Base-by-base conservation (phyloP, 2,329 filamentous ascomycete genomes). In the Aspergillus ruber region DNA sequence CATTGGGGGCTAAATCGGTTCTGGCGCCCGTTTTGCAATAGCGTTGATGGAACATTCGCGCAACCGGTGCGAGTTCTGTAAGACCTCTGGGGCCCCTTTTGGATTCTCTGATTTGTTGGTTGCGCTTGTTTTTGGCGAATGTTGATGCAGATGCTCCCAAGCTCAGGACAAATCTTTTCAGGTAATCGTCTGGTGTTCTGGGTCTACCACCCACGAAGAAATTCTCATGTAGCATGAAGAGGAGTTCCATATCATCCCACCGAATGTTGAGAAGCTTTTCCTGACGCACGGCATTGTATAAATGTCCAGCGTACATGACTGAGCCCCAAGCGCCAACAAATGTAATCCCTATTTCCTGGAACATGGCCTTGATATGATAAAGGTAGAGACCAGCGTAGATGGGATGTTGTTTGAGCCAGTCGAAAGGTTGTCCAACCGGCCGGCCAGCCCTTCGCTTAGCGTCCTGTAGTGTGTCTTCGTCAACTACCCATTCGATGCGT, bases 181-280 rank as follows among this genome's bases (percentile, higher is more conserved):
- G 51, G 48, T 65, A 75, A 3, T 69, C 66, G 1, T 60, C 54
- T 0, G 48, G 43, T 38, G 35, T 38, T 38, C 9, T 18, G 8
- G 73, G 74, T 3, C 51, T 38, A 1, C 60, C 54, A 2, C 70
- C 71, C 1, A 69, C 58, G 43, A 68, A 75, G 48, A 76, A 63
- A 20, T 62, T 50, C 0, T 51, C 20, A 8, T 74, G 59, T 0
- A 66, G n/a, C 1, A 21, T 18, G 1, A 60, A 45, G 0, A 63
- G 35, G 4, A 70, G 7, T 1, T 73, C 66, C 66, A 77, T 71
- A 51, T 76, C 73, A 1, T 45, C 42, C 73, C 74, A 76, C 3
- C 12, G 5, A 1, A 18, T 45, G 0, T 44, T 3, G 0, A 69
- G 20, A 1, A 67, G 44, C 2, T 58, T 57, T 44, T 71, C 64